A percentile compares a stretch with the other conserved stretches of the same genome.
Evolutionary conservation across 2,329 filamentous ascomycete genomes (phyloP).

Genomic region (Fusarium acutatum): DNA sequence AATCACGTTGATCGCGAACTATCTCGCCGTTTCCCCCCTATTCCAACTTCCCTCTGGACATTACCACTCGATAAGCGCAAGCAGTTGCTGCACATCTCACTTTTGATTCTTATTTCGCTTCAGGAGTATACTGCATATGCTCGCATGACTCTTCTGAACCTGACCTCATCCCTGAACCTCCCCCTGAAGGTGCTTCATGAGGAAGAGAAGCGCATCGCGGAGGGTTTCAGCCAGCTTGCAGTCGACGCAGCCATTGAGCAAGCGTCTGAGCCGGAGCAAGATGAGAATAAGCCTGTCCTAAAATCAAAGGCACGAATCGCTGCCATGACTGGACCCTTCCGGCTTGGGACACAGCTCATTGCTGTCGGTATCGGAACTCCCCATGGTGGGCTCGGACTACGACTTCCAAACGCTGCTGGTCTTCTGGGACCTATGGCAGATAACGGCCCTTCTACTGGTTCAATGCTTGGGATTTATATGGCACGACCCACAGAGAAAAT

Average conservation of each 20-base stretch:
- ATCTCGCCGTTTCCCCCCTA: slow-evolving; percentile 63
- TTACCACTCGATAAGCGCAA: slow-evolving; percentile 69
- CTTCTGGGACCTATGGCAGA: slow-evolving; percentile 84
- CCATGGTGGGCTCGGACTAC: slow-evolving; percentile 79
- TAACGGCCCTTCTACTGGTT: slow-evolving; percentile 80
- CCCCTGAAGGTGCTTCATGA: slow-evolving; percentile 70
- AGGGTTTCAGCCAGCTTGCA: slow-evolving; percentile 78
- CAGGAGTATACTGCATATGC: slow-evolving; percentile 81
- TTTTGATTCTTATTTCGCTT: slow-evolving; percentile 78
- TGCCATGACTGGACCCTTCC: slow-evolving; percentile 55
- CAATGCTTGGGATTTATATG: slow-evolving; percentile 91
- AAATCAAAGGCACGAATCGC: slow-evolving; percentile 73
- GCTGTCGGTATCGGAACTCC: slow-evolving; percentile 82
- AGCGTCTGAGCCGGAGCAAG: slow-evolving; percentile 50
- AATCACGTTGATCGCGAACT: slow-evolving; percentile 58
- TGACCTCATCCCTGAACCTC: slow-evolving; percentile 77
- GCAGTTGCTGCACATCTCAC: slow-evolving; percentile 74
- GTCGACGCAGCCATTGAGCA: slow-evolving; percentile 52
- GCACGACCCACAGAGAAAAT: slow-evolving; percentile 83
- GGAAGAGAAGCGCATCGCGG: slow-evolving; percentile 79
- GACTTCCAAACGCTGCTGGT: slow-evolving; percentile 76
- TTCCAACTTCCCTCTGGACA: slow-evolving; percentile 67
- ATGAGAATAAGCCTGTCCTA: slow-evolving; percentile 70
- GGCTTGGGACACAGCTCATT: slow-evolving; percentile 79
- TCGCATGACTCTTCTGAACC: slow-evolving; percentile 73